Evolutionary conservation across 2,329 filamentous ascomycete species (phyloP), one percentile per base, ranked within the genome.

Genomic region (Fusarium sororula): DNA sequence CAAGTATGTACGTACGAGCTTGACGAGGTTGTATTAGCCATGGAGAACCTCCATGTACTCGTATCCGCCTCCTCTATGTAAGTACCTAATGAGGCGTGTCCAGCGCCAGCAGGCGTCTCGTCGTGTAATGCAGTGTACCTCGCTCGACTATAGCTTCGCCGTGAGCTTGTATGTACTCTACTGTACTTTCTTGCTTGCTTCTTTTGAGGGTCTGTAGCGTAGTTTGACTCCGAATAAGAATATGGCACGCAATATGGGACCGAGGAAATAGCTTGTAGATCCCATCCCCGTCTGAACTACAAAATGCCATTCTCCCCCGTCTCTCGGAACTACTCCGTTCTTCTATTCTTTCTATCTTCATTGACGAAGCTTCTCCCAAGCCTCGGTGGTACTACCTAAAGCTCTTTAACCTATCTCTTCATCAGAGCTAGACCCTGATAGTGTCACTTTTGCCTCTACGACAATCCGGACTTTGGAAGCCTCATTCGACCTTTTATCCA

Each of bases 241-340:
- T 58, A 59, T 60, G 66, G 66, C 53, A 64, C 58, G 65, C 67
- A 69, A 70, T 41, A 55, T 67, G 70, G 70, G 58, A 72, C 59
- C 51, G 48, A 70, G 51, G 62, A 57, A 66, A 71, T 56, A 50
- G 57, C 55, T 66, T 76, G 73, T 77, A 78, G 75, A 75, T 68
- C 71, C 53, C 66, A 62, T 73, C 55, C 69, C 62, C 67, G 57
- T 72, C 60, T 66, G 55, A 72, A 77, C 73, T 78, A 78, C 76
- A 78, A 77, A 78, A 76, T 73, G 73, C 68, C 67, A 70, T 75
- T 63, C 63, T 71, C 72, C 76, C 75, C 75, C 68, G 50, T 64
- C 60, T 61, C 45, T 74, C 45, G 63, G 63, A 67, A 51, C 60
- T 39, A 61, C 53, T 66, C 72, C 64, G 55, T 66, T 54, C 59